phyloP scores from a whole-genome alignment of 371 early-diverging fungal species.

The Saksenaea oblongispora region DNA sequence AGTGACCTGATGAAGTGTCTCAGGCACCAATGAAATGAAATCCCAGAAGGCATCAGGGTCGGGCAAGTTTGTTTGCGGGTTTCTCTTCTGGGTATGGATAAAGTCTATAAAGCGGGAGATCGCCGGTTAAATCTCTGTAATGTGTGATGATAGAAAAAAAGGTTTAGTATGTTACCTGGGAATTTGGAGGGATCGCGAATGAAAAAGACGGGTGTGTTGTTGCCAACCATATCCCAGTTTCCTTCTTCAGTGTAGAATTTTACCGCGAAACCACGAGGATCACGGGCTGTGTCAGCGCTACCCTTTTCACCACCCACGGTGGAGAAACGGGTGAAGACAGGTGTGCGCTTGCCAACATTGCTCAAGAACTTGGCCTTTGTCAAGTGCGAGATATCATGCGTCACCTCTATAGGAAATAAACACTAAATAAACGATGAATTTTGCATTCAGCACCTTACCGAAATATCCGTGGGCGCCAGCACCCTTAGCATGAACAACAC shows the following conservation, averaged over 20 bases:
- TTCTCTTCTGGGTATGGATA: slow-evolving; percentile 82
- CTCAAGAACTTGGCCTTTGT: slow-evolving; percentile 78
- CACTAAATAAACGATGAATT: no score
- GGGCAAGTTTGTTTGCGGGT: slow-evolving; percentile 70
- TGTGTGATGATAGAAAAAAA: no score
- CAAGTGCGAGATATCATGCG: slow-evolving; percentile 69
- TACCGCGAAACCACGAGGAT: slow-evolving; percentile 79
- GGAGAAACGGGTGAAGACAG: slow-evolving; percentile 79
- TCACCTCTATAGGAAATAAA: no score
- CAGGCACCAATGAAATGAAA: slow-evolving; percentile 76
- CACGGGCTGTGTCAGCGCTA: slow-evolving; percentile 74
- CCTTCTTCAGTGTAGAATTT: slow-evolving; percentile 82
- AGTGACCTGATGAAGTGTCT: slow-evolving; percentile 79
- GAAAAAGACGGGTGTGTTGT: slow-evolving; percentile 73
- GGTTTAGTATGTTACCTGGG: slow-evolving; percentile 47
- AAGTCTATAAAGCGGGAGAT: slow-evolving; percentile 47
- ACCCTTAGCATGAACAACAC: slow-evolving; percentile 86
- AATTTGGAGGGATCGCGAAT: slow-evolving; percentile 82
- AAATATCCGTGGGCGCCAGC: slow-evolving; percentile 84
- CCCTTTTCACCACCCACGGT: slow-evolving; percentile 80
- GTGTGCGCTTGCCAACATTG: slow-evolving; percentile 75
- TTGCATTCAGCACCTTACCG: slow-evolving; percentile 40
- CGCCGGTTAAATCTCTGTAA: no score
- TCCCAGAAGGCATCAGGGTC: slow-evolving; percentile 67
- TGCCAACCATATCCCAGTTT: slow-evolving; percentile 79